Conservation (phyloP, 345 rosid genomes). For the Hibiscus tridactylites region DNA sequence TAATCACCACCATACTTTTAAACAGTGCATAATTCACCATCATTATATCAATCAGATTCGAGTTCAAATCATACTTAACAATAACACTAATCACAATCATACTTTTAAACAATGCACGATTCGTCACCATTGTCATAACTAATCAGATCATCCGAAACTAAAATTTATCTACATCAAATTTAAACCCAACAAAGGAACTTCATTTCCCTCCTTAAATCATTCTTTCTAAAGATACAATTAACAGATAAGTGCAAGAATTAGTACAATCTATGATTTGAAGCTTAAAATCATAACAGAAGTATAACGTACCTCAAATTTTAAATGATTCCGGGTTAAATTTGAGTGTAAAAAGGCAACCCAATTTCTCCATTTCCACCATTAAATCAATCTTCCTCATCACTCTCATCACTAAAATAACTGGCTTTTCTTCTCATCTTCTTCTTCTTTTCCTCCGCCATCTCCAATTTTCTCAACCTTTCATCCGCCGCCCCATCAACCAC, state of each 20-base stretch:
- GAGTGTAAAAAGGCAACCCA: neutral
- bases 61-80: too few relatives aligned
- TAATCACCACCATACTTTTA: too few relatives aligned
- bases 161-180: neutral
- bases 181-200: neutral
- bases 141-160: neutral
- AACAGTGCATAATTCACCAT: too few relatives aligned
- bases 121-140: neutral
- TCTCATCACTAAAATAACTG: constrained; percentile 91
- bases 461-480: constrained; percentile 50
- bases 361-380: neutral
- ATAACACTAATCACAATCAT: too few relatives aligned
- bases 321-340: neutral
- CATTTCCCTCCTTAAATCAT: neutral
- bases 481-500: constrained; percentile 76
- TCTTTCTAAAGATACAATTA: too few relatives aligned
- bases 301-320: neutral
- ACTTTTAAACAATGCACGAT: too few relatives aligned
- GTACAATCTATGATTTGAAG: neutral
- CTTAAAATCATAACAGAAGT: neutral
- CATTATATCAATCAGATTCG: too few relatives aligned
- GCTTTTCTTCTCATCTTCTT: constrained; percentile 46
- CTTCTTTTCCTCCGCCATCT: constrained; percentile 27
- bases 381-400: constrained; percentile 60
- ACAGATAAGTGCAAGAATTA: neutral